Evolutionary conservation across 1,139 yeast species (phyloP).

Genomic region (Pneumocystis carinii): DNA sequence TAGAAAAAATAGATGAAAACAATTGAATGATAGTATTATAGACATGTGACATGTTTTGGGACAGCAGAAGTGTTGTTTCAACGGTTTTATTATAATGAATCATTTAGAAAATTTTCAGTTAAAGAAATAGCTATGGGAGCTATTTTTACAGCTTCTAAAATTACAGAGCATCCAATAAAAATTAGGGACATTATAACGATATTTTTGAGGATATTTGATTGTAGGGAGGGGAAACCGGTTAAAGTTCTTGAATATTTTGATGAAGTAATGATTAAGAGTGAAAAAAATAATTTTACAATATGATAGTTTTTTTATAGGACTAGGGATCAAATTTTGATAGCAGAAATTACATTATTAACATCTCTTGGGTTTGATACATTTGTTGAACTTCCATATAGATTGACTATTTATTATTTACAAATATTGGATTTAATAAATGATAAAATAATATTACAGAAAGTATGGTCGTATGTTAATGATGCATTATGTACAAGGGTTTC

Average conservation of each 20-base stretch:
- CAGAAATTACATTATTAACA: background rate
- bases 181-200: background rate
- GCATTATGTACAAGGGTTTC: background rate
- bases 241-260: background rate
- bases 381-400: background rate
- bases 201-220: background rate
- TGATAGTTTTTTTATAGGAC: background rate
- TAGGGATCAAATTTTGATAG: background rate
- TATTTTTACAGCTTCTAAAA: background rate
- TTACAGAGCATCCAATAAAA: background rate
- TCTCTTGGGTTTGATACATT: background rate
- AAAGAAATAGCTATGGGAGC: background rate
- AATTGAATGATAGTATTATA: background rate
- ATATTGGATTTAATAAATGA: background rate
- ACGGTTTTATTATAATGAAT: background rate
- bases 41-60: background rate
- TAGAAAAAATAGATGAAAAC: background rate
- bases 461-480: background rate
- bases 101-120: background rate
- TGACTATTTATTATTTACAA: background rate
- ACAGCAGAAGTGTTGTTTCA: background rate
- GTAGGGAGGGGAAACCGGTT: background rate
- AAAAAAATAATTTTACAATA: background rate
- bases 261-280: background rate
- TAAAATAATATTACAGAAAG: background rate